Evolutionary conservation across 306 rosid species (phyloP), one percentile per base, ranked within the genome.

Genomic region (Rosa persica): DNA sequence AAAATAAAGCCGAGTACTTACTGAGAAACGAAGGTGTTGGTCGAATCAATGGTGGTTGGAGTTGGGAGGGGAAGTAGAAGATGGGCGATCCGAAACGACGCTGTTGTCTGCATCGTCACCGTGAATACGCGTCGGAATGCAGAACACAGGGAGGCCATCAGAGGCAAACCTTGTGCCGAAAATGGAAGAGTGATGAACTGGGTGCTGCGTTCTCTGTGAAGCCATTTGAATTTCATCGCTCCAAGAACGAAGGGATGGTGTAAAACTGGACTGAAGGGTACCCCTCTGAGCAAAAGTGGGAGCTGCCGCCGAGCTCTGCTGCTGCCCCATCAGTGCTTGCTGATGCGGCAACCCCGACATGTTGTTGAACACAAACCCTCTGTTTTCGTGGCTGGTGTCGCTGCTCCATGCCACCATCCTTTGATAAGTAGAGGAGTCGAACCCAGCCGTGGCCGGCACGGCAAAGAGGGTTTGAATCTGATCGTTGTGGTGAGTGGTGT

Each of bases 191-290:
- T 81, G 92, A 23, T 80, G 85, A 62, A 83, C 72, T 22, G 81
- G 74, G 15, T 44, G 81, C 25, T 82, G 87, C 4, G 86, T 30
- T 84, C 83, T 87, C 34, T 84, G 89, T 30, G 87, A 67, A 42
- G 77, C 76, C 75, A 77, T 76, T 15, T 86, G 61, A 23, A 72
- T 81, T 58, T 82, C 80, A 66, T 86, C 90, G 47, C 81, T 84
- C 98, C 98, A 90, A 64, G 86, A 85, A 12, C 85, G 81, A 76
- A 70, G 48, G 7, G 82, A 84, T 2, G 85, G 88, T 15, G 91
- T 44, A 73, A 84, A 86, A 81, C 87, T 89, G 78, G 94, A 89
- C 88, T 91, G 91, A 85, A 90, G 91, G 87, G 93, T 79, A 78
- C 81, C 96, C 85, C 90, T 89, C 69, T 83, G 85, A 55, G 87